Base-by-base conservation (phyloP, 2,329 filamentous ascomycete genomes). In the Aspergillus transmontanensis region DNA sequence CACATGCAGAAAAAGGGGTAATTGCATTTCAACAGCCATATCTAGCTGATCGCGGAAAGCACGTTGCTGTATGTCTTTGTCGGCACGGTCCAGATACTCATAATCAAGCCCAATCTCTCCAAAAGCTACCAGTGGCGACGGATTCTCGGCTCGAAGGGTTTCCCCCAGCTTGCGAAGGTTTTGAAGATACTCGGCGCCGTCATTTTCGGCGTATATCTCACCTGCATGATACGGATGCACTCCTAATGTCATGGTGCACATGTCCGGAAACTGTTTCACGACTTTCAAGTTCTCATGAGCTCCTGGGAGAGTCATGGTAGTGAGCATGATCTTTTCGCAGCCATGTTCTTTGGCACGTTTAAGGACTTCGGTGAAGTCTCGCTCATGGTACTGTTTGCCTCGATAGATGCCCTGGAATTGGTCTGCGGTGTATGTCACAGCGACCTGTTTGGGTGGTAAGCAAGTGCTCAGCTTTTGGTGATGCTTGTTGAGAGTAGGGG, bases 61-160 rank as follows among this genome's bases (percentile, higher is more conserved):
- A 1, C 74, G 73, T 1, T 78, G 67, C 63, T 84, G 80, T 0
- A 71, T 75, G 4, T 78, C 77, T 53, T 81, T 83, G 12, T 77
- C 71, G 0, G 82, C 81, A 3, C 78, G 76, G 0, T 78, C 72
- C 4, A 84, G 72, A 5, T 81, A 76, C 45, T 83, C 82, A 48
- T 84, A 85, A 57, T 85, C 84, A 1, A 85, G 73, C 0, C 83
- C 83, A 1, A 85, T 72, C 56, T 85, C 83, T 1, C 83, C 83
- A 61, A 81, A 84, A 1, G 83, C 83, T 0, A 75, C 78, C 2
- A 85, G 67, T 2, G 77, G 72, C 0, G 72, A 67, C 1, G 77
- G 67, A 0, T 57, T 57, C 1, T 71, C 64, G 0, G 65, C 69
- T 6, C 80, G 64, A 1, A 74, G 57, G 0, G 61, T 36, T 21